Conservation (phyloP, 768 basidiomycete species). For the Naganishia randhawae region DNA sequence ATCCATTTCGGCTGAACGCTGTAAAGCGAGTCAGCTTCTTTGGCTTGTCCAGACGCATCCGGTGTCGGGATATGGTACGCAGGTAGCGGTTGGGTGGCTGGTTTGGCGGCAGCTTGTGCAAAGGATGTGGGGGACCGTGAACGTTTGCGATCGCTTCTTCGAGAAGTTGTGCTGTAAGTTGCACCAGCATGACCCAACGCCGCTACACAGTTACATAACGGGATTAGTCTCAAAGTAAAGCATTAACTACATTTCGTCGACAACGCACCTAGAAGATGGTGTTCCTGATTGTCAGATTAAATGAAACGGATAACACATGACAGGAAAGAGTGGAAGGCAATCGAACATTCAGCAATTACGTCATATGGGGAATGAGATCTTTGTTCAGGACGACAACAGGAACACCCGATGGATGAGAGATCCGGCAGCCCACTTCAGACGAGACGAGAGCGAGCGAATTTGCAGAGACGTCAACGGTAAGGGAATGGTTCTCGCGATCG, state of each 20-base stretch:
- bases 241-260: conserved; percentile 36
- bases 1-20: conserved; percentile 61
- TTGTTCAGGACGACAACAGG: not conserved
- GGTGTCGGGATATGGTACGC: conserved; percentile 79
- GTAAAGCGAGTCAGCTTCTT: conserved; percentile 73
- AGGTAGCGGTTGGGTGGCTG: conserved; percentile 45
- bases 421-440: not conserved
- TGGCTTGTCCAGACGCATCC: conserved; percentile 72
- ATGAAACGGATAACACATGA: not conserved
- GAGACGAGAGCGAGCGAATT: not conserved
- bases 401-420: not conserved
- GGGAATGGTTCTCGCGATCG: conserved; percentile 4
- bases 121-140: conserved; percentile 32
- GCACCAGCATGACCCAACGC: conserved; percentile 17
- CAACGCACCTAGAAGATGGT: conserved; percentile 54
- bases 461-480: not conserved
- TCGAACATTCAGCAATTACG: conserved; percentile 10
- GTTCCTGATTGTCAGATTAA: conserved; percentile 43
- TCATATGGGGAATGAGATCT: conserved; percentile 8
- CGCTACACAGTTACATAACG: not conserved
- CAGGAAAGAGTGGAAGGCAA: conserved; percentile 11
- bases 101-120: conserved; percentile 32
- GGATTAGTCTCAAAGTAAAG: not conserved
- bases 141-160: conserved; percentile 12
- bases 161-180: conserved; percentile 9